These are phyloP conservation scores for Puccinellia tenuiflora DNA, from an alignment of 176 grass and related monocot species.

Conservation along the genomic window DNA sequence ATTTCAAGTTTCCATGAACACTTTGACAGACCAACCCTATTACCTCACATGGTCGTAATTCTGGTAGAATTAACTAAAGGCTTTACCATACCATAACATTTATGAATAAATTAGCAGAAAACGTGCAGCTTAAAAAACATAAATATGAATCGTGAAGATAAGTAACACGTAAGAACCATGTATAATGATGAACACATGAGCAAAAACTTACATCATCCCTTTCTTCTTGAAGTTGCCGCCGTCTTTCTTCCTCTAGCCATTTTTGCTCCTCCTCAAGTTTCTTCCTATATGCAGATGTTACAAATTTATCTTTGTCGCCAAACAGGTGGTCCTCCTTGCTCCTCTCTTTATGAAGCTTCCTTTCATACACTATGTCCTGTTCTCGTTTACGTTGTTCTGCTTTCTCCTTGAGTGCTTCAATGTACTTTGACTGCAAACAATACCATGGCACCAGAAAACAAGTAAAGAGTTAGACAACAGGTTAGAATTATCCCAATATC, in stretches of 20 bases:
- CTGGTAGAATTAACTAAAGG: background rate
- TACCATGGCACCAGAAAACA: background rate
- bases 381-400: conserved; percentile 84
- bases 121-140: background rate
- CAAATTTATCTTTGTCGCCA: conserved; percentile 84
- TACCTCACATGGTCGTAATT: background rate
- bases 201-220: conserved; percentile 80
- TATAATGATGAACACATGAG: background rate
- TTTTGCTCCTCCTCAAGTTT: conserved; percentile 88
- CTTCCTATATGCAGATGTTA: conserved; percentile 89
- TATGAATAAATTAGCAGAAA: background rate
- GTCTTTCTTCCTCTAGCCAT: conserved; percentile 87
- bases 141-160: background rate
- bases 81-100: background rate
- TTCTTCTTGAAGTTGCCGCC: conserved; percentile 63
- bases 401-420: conserved; percentile 76
- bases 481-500: background rate
- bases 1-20: background rate
- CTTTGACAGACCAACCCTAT: background rate
- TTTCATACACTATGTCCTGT: conserved; percentile 92
- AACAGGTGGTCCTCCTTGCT: conserved; percentile 90
- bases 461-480: background rate
- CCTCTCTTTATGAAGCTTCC: conserved; percentile 88
- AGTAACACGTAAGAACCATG: background rate
- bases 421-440: conserved; percentile 85